A percentile compares a stretch with the other conserved stretches of the same genome.
Conservation (phyloP, 2,329 filamentous ascomycete genomes). For the Parasarocladium wereldwijsianum region DNA sequence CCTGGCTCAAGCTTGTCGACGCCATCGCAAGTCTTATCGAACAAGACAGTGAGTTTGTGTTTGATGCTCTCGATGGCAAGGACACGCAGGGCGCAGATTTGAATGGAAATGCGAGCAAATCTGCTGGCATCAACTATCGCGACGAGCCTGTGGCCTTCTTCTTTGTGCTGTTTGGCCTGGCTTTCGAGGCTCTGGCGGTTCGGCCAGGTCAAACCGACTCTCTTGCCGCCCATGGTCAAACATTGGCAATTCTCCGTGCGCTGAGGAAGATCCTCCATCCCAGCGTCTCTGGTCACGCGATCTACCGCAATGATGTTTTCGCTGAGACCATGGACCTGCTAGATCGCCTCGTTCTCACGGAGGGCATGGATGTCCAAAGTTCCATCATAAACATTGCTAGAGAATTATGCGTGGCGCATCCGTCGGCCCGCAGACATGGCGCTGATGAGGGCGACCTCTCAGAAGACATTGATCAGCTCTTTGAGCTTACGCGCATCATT, state of each 20-base stretch:
- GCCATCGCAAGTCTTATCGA: constrained; percentile 95
- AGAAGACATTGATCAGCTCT: constrained; percentile 95
- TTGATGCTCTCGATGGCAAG: constrained; percentile 89
- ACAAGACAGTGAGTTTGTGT: constrained; percentile 94
- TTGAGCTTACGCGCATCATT: constrained; percentile 91
- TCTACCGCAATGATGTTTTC: constrained; percentile 92
- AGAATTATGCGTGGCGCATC: constrained; percentile 79
- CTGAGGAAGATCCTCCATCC: constrained; percentile 91
- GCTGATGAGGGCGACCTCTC: constrained; percentile 64
- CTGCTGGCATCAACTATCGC: constrained; percentile 84
- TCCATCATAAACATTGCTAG: constrained; percentile 91
- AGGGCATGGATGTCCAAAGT: constrained; percentile 73
- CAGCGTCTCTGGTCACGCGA: constrained; percentile 87
- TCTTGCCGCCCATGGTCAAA: constrained; percentile 61
- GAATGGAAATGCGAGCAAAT: constrained; percentile 42
- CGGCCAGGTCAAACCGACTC: constrained; percentile 38
- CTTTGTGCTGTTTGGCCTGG: constrained; percentile 92
- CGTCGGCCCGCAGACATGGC: constrained; percentile 52
- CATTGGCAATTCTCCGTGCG: constrained; percentile 75
- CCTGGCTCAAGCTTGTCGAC: constrained; percentile 92
- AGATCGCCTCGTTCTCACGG: constrained; percentile 82
- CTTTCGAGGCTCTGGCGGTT: constrained; percentile 87
- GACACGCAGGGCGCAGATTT: constrained; percentile 29
- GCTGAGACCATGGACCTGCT: constrained; percentile 94
- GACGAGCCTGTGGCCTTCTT: constrained; percentile 98